Conservation (phyloP, 164 flowering plant species). For the Liquidambar formosana region DNA sequence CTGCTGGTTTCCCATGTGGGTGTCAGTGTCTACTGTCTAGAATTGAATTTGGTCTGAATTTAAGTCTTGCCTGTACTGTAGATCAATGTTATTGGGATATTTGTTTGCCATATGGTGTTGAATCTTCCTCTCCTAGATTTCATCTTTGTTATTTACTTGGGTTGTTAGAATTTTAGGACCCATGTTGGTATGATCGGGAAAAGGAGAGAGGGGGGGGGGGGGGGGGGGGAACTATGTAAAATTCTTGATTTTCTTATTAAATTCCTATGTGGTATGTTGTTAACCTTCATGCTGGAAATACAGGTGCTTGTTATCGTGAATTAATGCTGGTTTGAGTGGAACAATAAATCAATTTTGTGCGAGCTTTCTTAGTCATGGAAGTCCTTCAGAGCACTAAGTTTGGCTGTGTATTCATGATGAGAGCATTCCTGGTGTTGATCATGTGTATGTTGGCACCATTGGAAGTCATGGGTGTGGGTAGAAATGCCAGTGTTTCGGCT, state of each 20-base stretch:
- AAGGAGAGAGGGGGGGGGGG: background rate
- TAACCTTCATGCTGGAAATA: background rate
- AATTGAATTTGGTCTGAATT: no score
- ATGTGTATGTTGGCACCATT: slow-evolving; percentile 20
- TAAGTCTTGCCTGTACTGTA: background rate
- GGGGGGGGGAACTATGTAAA: no score
- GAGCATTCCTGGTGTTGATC: slow-evolving; percentile 22
- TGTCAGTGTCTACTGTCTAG: background rate
- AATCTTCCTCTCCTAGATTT: slow-evolving; percentile 2
- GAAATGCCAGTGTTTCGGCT: slow-evolving; percentile 26
- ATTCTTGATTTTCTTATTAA: no score
- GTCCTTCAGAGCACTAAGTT: slow-evolving; percentile 9
- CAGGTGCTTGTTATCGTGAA: slow-evolving; percentile 11
- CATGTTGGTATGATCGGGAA: background rate
- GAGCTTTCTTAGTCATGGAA: slow-evolving; percentile 15
- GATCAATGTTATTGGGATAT: background rate
- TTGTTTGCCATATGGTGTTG: background rate
- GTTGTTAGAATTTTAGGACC: background rate
- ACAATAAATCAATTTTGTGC: background rate
- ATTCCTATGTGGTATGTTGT: background rate
- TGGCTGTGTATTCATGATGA: slow-evolving; percentile 6
- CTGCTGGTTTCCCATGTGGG: slow-evolving; percentile 1
- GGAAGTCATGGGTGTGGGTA: slow-evolving; percentile 26
- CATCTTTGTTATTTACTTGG: background rate
- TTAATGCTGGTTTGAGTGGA: slow-evolving; percentile 9